phyloP scores from a whole-genome alignment of 257 asterid genomes.

The Nicotiana sylvestris region DNA sequence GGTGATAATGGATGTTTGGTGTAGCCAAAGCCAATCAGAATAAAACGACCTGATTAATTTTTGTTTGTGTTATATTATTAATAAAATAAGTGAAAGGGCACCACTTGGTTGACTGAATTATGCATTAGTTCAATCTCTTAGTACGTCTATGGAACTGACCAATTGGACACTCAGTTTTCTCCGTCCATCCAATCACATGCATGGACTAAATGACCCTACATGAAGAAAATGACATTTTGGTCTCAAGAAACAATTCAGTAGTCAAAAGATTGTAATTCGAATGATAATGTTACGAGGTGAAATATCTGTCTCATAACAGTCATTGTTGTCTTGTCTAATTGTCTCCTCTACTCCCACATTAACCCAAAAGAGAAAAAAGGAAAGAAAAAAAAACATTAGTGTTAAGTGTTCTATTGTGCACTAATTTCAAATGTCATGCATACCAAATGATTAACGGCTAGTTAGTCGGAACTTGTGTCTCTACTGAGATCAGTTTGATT shows the following conservation, averaged over 20 bases:
- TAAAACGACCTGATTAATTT: neutral
- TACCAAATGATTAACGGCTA: neutral
- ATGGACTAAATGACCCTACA: neutral
- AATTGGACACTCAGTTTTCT: neutral
- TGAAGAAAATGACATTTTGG: neutral
- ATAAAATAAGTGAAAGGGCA: neutral
- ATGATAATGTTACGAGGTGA: neutral
- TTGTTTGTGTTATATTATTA: neutral
- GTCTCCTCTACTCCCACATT: neutral
- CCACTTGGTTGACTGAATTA: neutral
- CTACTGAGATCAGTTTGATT: neutral
- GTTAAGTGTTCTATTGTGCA: neutral
- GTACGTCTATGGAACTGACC: neutral
- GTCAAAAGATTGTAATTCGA: neutral
- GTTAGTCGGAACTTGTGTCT: neutral
- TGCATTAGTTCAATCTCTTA: neutral
- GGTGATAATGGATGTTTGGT: neutral
- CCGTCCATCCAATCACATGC: neutral
- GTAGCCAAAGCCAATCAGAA: neutral
- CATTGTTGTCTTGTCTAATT: neutral
- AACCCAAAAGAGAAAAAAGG: neutral
- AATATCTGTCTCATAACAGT: too few species aligned
- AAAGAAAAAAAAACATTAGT: neutral
- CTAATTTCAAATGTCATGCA: neutral
- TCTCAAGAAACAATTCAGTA: neutral